Conservation (phyloP, 805 yeast species). For the Starmerella lactis-condensi region DNA sequence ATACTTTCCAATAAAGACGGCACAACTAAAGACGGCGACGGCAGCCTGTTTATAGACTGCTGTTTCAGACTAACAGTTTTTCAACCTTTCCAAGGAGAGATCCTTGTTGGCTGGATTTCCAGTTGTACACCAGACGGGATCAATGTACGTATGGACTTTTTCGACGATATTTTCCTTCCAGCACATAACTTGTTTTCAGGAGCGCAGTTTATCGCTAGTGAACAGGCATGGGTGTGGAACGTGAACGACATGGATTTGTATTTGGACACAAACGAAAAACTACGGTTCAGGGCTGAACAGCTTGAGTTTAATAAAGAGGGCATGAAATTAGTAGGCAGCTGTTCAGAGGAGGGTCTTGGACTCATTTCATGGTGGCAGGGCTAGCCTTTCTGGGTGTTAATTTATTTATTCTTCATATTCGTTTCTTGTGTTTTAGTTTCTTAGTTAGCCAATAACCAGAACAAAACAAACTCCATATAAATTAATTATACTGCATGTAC, state of each 20-base stretch:
- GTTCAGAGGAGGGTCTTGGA: slow-evolving; percentile 95
- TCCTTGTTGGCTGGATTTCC: slow-evolving; percentile 80
- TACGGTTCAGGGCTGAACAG: slow-evolving; percentile 78
- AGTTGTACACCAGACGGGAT: slow-evolving; percentile 78
- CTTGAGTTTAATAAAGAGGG: slow-evolving; percentile 64
- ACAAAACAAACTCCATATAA: not conserved
- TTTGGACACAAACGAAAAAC: slow-evolving; percentile 77
- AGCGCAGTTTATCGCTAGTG: slow-evolving; percentile 44
- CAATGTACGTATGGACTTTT: slow-evolving; percentile 64
- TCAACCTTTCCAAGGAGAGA: slow-evolving; percentile 89
- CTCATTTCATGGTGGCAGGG: slow-evolving; percentile 97
- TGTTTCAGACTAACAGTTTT: slow-evolving; percentile 62
- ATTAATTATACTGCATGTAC: slow-evolving; percentile 91
- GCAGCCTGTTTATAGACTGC: slow-evolving; percentile 58
- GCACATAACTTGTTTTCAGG: slow-evolving; percentile 62
- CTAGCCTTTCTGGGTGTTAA: no score
- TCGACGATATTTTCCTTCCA: slow-evolving; percentile 84
- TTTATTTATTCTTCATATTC: no score
- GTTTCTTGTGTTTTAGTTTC: no score
- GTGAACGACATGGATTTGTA: slow-evolving; percentile 54
- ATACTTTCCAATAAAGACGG: slow-evolving; percentile 71
- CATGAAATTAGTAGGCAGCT: slow-evolving; percentile 69
- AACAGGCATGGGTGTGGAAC: slow-evolving; percentile 93
- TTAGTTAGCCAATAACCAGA: not conserved
- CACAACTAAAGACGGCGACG: slow-evolving; percentile 81